phyloP scores from a whole-genome alignment of 495 filamentous ascomycete species.

The Aspergillus homomorphus region DNA sequence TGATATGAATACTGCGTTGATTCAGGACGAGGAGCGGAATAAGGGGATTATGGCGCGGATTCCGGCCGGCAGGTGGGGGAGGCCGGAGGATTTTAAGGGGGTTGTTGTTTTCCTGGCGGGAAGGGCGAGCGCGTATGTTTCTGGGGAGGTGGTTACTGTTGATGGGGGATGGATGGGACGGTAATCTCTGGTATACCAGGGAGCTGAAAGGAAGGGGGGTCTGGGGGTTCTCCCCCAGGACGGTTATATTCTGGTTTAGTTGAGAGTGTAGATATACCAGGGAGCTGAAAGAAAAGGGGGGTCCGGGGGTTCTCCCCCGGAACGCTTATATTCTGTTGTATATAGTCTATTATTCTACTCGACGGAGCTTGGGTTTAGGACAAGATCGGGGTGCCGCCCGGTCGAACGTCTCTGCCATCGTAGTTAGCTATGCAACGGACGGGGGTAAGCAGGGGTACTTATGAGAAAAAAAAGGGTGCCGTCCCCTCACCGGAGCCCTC shows the following conservation, averaged over 20 bases:
- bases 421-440: conserved; percentile 29
- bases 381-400: no score
- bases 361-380: no score
- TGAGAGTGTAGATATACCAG: no score
- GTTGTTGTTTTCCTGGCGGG: conserved; percentile 39
- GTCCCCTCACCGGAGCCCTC: conserved; percentile 33
- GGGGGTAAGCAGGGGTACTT: conserved; percentile 48
- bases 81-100: conserved; percentile 40
- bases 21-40: conserved; percentile 65
- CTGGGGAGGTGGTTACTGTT: conserved; percentile 71
- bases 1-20: conserved; percentile 78
- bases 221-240: no score
- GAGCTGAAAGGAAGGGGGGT: no score
- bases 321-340: no score
- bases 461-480: conserved; percentile 61
- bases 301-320: no score
- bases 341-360: no score
- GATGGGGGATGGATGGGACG: conserved; percentile 91
- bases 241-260: no score
- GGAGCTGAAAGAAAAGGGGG: no score
- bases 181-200: conserved; percentile 47
- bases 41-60: conserved; percentile 77
- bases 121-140: conserved; percentile 71
- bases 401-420: no score
- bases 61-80: conserved; percentile 68